Percentiles rank a stretch among this genome's conserved stretches.
Evolutionary conservation across 108 stramenopile genomes (phyloP).

Genomic region (Tribonema minus): DNA sequence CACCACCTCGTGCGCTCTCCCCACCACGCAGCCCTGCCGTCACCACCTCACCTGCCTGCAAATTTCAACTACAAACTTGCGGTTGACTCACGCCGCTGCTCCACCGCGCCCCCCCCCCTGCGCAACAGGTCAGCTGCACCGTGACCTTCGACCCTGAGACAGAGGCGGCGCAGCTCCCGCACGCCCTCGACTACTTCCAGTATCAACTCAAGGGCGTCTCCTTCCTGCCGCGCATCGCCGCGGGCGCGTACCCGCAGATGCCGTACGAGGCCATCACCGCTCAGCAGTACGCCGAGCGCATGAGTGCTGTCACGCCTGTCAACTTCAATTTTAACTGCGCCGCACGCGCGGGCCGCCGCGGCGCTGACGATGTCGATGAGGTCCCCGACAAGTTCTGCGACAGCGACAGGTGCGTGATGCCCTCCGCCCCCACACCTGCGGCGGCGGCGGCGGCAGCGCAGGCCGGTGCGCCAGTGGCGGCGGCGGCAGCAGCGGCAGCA

Average conservation of each 20-base stretch:
- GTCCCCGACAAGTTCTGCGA: constrained; percentile 48
- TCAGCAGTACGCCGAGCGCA: constrained; percentile 20
- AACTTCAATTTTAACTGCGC: neutral
- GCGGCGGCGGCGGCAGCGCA: no score
- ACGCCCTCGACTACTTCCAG: constrained; percentile 60
- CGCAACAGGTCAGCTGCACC: constrained; percentile 64
- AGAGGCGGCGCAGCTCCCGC: constrained; percentile 51
- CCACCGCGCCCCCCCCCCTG: no score
- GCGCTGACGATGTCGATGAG: constrained; percentile 21
- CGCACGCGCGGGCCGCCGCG: neutral
- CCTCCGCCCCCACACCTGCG: no score
- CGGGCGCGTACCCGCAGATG: constrained; percentile 57
- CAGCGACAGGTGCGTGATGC: neutral
- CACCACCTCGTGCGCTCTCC: no score
- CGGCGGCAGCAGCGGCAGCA: no score
- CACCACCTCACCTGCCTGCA: no score
- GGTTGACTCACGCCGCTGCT: neutral
- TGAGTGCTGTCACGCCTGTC: neutral
- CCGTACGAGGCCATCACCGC: constrained; percentile 36
- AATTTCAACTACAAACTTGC: no score
- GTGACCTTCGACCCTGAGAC: constrained; percentile 61
- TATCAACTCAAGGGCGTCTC: constrained; percentile 63
- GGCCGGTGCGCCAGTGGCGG: no score
- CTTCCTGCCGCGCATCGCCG: constrained; percentile 44
- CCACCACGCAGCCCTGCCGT: no score